A percentile compares a stretch with the other conserved stretches of the same genome.
Evolutionary conservation across 306 rosid species (phyloP).

Genomic region (Lathyrus sativus): DNA sequence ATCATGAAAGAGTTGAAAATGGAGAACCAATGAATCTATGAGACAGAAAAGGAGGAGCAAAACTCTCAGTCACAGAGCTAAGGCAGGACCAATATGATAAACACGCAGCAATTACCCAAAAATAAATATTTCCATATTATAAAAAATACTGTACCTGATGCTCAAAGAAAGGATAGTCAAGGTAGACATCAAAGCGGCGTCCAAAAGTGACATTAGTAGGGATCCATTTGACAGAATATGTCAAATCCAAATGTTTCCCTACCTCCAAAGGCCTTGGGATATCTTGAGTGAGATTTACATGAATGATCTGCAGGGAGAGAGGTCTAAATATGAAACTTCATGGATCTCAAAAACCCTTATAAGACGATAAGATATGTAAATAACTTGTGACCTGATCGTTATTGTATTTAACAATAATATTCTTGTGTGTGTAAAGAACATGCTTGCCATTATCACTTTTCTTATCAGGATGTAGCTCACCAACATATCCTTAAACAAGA

Average conservation of each 20-base stretch:
- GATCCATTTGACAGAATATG: constrained; percentile 87
- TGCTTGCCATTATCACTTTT: constrained; percentile 82
- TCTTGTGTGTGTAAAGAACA: constrained; percentile 85
- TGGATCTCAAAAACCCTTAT: constrained; percentile 23
- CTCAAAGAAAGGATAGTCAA: constrained; percentile 97
- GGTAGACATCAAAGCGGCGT: constrained; percentile 93
- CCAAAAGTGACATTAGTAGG: constrained; percentile 78
- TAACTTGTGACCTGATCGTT: constrained; percentile 85
- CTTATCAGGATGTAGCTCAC: constrained; percentile 85
- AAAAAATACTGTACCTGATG: constrained; percentile 64
- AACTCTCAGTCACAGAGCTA: constrained; percentile 32
- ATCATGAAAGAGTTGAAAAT: constrained; percentile 99
- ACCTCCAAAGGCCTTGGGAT: constrained; percentile 73
- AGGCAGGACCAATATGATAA: constrained; percentile 21
- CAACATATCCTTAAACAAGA: constrained; percentile 78
- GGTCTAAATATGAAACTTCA: constrained; percentile 32
- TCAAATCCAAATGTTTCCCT: constrained; percentile 71
- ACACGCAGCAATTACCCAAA: constrained; percentile 27
- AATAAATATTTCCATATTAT: constrained; percentile 11
- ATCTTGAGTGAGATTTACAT: constrained; percentile 90
- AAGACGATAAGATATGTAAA: constrained; percentile 27
- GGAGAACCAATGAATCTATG: constrained; percentile 99
- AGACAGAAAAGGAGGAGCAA: constrained; percentile 36
- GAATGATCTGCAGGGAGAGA: constrained; percentile 72
- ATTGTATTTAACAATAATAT: constrained; percentile 70